phyloP scores from a whole-genome alignment of 768 basidiomycete species.

The Podaxis sp. region DNA sequence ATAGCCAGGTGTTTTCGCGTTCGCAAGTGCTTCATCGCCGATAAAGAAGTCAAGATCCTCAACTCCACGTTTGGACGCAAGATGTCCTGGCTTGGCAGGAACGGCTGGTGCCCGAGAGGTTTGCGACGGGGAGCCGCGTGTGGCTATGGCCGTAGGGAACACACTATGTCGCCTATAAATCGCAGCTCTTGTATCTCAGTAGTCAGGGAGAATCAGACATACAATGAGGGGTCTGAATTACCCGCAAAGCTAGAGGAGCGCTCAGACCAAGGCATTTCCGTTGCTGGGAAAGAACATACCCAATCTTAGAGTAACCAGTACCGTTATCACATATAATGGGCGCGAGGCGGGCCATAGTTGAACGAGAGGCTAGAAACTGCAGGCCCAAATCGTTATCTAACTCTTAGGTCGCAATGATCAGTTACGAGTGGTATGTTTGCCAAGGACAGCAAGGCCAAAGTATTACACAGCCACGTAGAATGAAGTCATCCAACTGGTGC shows the following conservation, averaged over 20 bases:
- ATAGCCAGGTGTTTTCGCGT: slow-evolving; percentile 92
- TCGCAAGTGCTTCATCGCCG: slow-evolving; percentile 95
- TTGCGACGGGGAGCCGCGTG: slow-evolving; percentile 66
- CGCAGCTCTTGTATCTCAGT: slow-evolving; percentile 7
- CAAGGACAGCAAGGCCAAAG: slow-evolving; percentile 1
- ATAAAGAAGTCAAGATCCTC: slow-evolving; percentile 99
- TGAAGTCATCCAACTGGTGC: not conserved
- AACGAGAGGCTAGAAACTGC: slow-evolving; percentile 4
- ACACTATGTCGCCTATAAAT: slow-evolving; percentile 46
- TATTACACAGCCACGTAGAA: slow-evolving; percentile 1
- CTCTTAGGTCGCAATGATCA: not conserved
- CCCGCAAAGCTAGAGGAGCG: slow-evolving; percentile 76
- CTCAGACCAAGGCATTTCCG: slow-evolving; percentile 2
- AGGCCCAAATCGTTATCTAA: slow-evolving; percentile 3
- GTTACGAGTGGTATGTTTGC: slow-evolving; percentile 16
- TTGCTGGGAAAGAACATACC: slow-evolving; percentile 46
- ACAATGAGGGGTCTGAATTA: slow-evolving; percentile 99
- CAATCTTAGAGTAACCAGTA: slow-evolving; percentile 95
- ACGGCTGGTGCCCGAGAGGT: slow-evolving; percentile 69
- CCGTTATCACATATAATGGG: slow-evolving; percentile 99
- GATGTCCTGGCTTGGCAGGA: slow-evolving; percentile 82
- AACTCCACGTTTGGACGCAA: slow-evolving; percentile 94
- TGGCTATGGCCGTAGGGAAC: slow-evolving; percentile 97
- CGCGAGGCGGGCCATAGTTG: slow-evolving; percentile 74
- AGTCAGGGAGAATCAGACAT: slow-evolving; percentile 27